Conservation (phyloP, 2,329 filamentous ascomycete species). For the Trichoderma simmonsii region DNA sequence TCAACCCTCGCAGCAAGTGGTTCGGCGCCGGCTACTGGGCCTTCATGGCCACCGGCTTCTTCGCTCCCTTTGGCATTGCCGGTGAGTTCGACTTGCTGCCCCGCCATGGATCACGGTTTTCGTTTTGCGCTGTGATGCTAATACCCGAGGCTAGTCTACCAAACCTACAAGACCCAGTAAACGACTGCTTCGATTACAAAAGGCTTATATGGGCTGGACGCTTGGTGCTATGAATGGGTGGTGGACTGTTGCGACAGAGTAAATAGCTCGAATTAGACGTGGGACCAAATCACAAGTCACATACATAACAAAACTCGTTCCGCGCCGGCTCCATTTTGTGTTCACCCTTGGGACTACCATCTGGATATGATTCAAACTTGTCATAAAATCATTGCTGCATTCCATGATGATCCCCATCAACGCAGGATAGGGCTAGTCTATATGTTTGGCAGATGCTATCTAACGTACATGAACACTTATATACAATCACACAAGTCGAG, state of each 20-base stretch:
- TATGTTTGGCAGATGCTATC: background rate
- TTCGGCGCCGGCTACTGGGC: slow-evolving; percentile 82
- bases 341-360: background rate
- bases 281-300: slow-evolving; percentile 26
- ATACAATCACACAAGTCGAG: background rate
- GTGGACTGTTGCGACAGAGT: slow-evolving; percentile 28
- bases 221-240: slow-evolving; percentile 16
- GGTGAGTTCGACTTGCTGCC: slow-evolving; percentile 40
- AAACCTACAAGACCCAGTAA: slow-evolving; percentile 42
- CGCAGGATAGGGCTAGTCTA: background rate
- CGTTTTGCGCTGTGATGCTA: slow-evolving; percentile 1
- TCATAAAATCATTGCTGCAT: slow-evolving; percentile 16
- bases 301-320: slow-evolving; percentile 29
- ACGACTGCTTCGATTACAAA: slow-evolving; percentile 16
- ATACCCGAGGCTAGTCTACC: slow-evolving; percentile 42
- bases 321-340: slow-evolving; percentile 19
- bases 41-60: slow-evolving; percentile 59
- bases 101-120: background rate
- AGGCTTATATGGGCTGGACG: slow-evolving; percentile 13
- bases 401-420: background rate
- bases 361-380: background rate
- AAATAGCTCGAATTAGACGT: slow-evolving; percentile 34
- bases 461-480: slow-evolving; percentile 1
- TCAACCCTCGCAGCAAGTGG: slow-evolving; percentile 88
- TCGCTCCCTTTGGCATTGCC: slow-evolving; percentile 61